These are phyloP conservation scores for Picochlorum sp. DNA, from an alignment of 139 green algal species.

Conservation along the genomic window DNA sequence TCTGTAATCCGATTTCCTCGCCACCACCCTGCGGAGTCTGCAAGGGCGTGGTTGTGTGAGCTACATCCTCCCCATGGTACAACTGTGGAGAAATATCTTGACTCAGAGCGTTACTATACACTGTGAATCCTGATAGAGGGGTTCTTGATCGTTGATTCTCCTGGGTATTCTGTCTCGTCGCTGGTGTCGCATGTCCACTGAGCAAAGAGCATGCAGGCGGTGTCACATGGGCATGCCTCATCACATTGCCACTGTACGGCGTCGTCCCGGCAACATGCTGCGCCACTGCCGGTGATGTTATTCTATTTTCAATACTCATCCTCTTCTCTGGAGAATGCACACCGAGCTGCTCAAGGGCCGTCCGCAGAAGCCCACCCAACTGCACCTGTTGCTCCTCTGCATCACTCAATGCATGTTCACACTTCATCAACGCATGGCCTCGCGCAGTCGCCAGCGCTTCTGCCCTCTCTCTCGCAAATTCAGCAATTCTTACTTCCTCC, in stretches of 20 bases:
- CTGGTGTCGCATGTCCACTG: neutral
- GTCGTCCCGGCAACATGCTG: neutral
- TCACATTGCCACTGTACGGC: neutral
- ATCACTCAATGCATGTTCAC: slow-evolving; percentile 16
- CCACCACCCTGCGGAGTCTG: no score
- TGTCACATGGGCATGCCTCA: neutral
- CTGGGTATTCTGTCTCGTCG: neutral
- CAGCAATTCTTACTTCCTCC: slow-evolving; percentile 8
- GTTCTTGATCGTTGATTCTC: neutral
- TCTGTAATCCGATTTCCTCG: neutral
- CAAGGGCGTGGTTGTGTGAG: no score
- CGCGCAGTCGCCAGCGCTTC: slow-evolving; percentile 24
- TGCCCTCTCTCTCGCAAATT: slow-evolving; percentile 23
- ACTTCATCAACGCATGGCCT: slow-evolving; percentile 22
- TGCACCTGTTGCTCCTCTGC: slow-evolving; percentile 19
- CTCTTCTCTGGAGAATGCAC: slow-evolving; percentile 8
- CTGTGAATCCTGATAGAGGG: slow-evolving; percentile 28
- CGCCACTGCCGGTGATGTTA: neutral
- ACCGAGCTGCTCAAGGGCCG: slow-evolving; percentile 22
- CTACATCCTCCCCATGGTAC: neutral
- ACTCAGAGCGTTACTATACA: slow-evolving; percentile 26
- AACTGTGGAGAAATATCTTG: slow-evolving; percentile 1
- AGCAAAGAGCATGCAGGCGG: neutral
- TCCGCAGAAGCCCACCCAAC: slow-evolving; percentile 16
- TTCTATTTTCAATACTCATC: neutral